Evolutionary conservation across 257 asterid species (phyloP).

Genomic region (Lavandula angustifolia): DNA sequence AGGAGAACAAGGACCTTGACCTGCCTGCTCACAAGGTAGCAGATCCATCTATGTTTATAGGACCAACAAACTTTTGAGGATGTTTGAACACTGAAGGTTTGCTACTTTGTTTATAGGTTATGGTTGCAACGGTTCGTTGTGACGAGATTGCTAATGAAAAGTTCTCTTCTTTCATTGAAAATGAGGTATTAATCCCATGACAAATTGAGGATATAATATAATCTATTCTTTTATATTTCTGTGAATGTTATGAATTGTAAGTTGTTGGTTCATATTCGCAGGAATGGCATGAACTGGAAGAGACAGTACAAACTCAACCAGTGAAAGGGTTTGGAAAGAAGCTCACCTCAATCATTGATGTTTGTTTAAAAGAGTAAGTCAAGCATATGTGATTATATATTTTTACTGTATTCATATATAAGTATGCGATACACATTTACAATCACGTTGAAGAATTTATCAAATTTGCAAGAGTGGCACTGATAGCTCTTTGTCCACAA

Average conservation of each 20-base stretch:
- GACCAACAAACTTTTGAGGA: slow-evolving; percentile 18
- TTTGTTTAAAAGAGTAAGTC: slow-evolving; percentile 54
- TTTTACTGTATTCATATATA: slow-evolving; percentile 27
- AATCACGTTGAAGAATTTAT: slow-evolving; percentile 29
- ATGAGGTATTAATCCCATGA: slow-evolving; percentile 46
- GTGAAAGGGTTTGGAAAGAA: slow-evolving; percentile 64
- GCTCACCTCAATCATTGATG: slow-evolving; percentile 52
- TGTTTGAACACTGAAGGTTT: slow-evolving; percentile 15
- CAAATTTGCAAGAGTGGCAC: slow-evolving; percentile 18
- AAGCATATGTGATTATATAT: slow-evolving; percentile 20
- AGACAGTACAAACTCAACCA: slow-evolving; percentile 50
- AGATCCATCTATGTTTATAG: slow-evolving; percentile 24
- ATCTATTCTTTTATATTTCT: slow-evolving; percentile 9
- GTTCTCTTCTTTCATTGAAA: slow-evolving; percentile 48
- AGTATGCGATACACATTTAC: slow-evolving; percentile 37
- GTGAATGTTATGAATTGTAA: slow-evolving; percentile 5
- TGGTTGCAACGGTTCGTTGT: slow-evolving; percentile 83
- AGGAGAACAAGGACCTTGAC: slow-evolving; percentile 92
- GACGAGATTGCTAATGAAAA: slow-evolving; percentile 72
- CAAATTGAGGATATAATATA: slow-evolving; percentile 11
- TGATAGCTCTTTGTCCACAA: slow-evolving; percentile 15
- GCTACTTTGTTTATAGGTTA: slow-evolving; percentile 45
- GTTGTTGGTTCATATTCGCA: slow-evolving; percentile 31
- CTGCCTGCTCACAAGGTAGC: slow-evolving; percentile 89
- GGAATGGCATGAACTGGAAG: slow-evolving; percentile 68